These are phyloP conservation scores for Picochlorum costavermella DNA, from an alignment of 139 green algal genomes.

Conservation along the genomic window DNA sequence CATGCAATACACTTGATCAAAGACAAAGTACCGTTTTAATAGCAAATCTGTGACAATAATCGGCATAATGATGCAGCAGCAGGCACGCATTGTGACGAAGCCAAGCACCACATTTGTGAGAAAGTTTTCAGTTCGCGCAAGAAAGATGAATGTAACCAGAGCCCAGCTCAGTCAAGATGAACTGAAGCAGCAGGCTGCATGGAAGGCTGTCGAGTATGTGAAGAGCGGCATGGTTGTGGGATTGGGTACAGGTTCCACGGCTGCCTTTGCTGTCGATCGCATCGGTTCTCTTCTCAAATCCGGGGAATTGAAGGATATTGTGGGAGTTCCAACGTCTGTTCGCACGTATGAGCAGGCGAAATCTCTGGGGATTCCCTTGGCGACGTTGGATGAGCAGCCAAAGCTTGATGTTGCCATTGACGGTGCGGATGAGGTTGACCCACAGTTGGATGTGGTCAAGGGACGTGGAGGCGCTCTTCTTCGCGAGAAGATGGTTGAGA, in stretches of 20 bases:
- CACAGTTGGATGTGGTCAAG: constrained; percentile 95
- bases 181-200: constrained; percentile 88
- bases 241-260: constrained; percentile 95
- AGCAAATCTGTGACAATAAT: too few species aligned
- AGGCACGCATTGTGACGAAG: constrained; percentile 4
- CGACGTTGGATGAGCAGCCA: constrained; percentile 88
- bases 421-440: constrained; percentile 95
- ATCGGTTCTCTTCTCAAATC: constrained; percentile 82
- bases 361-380: constrained; percentile 88
- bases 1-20: too few species aligned
- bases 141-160: not conserved
- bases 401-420: constrained; percentile 97
- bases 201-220: constrained; percentile 95
- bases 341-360: constrained; percentile 87
- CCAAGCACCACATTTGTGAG: not conserved
- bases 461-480: constrained; percentile 93
- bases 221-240: constrained; percentile 92
- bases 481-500: constrained; percentile 99
- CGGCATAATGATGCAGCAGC: too few species aligned
- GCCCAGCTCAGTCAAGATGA: constrained; percentile 70
- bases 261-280: constrained; percentile 95
- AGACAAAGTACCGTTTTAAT: too few species aligned
- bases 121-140: not conserved
- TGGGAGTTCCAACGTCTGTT: constrained; percentile 90
- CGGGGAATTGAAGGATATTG: constrained; percentile 90